Base-by-base conservation (phyloP, 2,329 filamentous ascomycete species). In the Sclerotinia subarctica region DNA sequence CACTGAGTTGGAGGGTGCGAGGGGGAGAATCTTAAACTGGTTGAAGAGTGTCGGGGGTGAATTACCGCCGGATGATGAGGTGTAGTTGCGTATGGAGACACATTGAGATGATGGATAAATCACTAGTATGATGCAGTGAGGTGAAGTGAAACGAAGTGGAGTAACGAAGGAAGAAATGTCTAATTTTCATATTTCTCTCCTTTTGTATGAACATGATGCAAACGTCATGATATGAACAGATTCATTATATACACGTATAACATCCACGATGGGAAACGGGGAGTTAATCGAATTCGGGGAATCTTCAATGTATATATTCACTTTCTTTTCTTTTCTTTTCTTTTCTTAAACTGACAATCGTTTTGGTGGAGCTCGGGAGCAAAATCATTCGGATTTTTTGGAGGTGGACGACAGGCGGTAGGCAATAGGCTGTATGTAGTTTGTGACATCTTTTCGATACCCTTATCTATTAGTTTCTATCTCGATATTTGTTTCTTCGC, bases 1-100 rank as follows among this genome's bases (percentile, higher is more conserved):
- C 0, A 88, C 89, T 70, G 87, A 88, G 67, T 84, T 98, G 73
- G 86, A 86, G 70, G 85, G 83, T 21, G 88, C 94, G 70, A 94
- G 92, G 79, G 86, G 88, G 76, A 83, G 90, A 64, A 89, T 97
- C 15, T 29, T 66, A 29, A 49, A 26, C 11, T 66, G 64, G 42
- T 94, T 88, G 81, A 63, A 82, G 97, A 73, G 79, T 92, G 70
- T 85, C 87, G 75, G 89, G 88, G 70, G 93, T 91, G n/a, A 94
- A 93, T 0, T 96, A 93, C 52, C 53, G 94, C 52, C 53, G 92
- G 93, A 96, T 56, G 76, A 76, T 35, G 76, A 77, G 51, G 66
- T 24, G 3, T 63, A 63, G 24, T 10, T 19, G n/a, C 1, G 24
- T 21, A 11, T 8, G 13, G 17, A 13, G 24, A 52, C 24, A 13